Evolutionary conservation across 1,139 yeast species (phyloP), one percentile per base, ranked within the genome.

Genomic region (Suhomyces maxii): DNA sequence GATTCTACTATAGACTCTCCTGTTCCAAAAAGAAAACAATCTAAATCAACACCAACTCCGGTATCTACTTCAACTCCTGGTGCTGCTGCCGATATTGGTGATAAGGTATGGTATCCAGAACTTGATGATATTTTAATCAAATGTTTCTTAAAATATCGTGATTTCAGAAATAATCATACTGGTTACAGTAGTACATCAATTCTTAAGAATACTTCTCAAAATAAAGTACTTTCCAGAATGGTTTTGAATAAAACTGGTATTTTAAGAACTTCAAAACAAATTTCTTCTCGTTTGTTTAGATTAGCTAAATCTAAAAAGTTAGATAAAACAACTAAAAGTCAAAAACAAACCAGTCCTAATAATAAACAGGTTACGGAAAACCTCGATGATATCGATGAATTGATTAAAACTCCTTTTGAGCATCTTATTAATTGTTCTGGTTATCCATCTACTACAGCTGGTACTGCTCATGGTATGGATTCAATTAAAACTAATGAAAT

Each of bases 191-290:
- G 64, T 2, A 44, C 52, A 5, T 41, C 48, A 8, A 56, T 65
- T 13, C 59, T 71, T 47, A 68, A 69, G 44, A 65, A 63, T 45
- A 63, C 72, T 5, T 50, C 76, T 11, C 77, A 73, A 50, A 73
- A 74, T 54, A 73, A 71, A 48, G 67, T 73, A 5, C 56, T 75
- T 44, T 69, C 77, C 9, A 57, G 77, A 45, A 72, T 75, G 79
- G 46, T 75, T 36, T 60, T 60, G 37, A 69, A 68, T 50, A 71
- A 67, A 51, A 66, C 76, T 9, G 75, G 75, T 2, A 54, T 68
- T 1, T 54, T 62, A 41, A 61, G 77, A 44, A 63, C 75, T 2
- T 65, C 77, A 3, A 71, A 72, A 49, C 79, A 74, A 52, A 68
- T 74, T 36, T 69, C 76, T 5, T 65, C 75, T 8, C 46, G 66